Base-by-base conservation (phyloP, 2,329 filamentous ascomycete species). In the Diplodia corticola region DNA sequence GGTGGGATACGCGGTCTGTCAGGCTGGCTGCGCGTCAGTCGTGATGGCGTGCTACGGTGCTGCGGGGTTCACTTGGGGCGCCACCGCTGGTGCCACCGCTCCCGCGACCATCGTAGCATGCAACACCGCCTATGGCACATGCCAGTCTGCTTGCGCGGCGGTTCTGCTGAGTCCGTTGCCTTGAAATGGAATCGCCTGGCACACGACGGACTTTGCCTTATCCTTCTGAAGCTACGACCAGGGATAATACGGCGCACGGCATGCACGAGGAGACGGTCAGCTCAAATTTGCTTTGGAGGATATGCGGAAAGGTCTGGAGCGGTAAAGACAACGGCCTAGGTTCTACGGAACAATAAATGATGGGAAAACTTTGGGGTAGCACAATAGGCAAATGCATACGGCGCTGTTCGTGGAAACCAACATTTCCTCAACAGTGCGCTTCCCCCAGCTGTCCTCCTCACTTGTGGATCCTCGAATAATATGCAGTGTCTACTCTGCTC, bases 11-110 rank as follows among this genome's bases (percentile, higher is more conserved):
- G 81, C 78, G 0, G 57, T 80, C 3, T 85, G 82, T 53, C 82
- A 85, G 70, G 77, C 78, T 0, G 82, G 82, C 4, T 85, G 83
- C 37, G 71, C 81, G 0, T 68, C 68, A 0, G 70, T 84, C 0
- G 82, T 82, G 0, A 79, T 77, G 69, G 80, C 81, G 0, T 85
- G 82, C 67, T 84, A 84, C 59, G 33, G 71, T 1, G 82, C 78
- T 5, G 81, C 77, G 0, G 82, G 82, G 0, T 74, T 71, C 51
- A 78, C 78, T 1, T 84, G 75, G 74, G 80, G 81, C 0, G 77
- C 78, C 0, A 80, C 76, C 0, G 4, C 75, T 0, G 79, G 75
- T 3, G 73, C 74, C 0, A 71, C 74, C 0, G 80, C 81, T 2
- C 79, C 81, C 0, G 75, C 80, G 0, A 70, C 77, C 0, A 73